These are phyloP conservation scores for Solanum appendiculatum DNA, from an alignment of 257 asterid genomes.

Conservation along the genomic window DNA sequence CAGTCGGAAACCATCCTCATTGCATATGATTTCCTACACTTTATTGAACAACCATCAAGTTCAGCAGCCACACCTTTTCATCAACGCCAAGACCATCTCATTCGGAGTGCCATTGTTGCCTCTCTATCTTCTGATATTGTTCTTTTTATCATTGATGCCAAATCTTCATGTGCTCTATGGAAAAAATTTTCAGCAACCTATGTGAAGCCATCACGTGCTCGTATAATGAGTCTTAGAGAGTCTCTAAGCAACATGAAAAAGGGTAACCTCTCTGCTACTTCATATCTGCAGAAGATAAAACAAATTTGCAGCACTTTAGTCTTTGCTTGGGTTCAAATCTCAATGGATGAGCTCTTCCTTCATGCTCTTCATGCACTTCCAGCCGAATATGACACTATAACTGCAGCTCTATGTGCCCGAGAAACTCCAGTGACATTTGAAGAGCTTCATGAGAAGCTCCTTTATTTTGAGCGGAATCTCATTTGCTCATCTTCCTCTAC, in stretches of 20 bases:
- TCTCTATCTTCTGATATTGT: background rate
- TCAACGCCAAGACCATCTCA: background rate
- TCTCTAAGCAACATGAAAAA: background rate
- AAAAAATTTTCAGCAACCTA: background rate
- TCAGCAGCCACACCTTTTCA: background rate
- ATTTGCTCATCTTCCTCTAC: no score
- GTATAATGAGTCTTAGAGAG: background rate
- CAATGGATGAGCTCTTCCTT: background rate
- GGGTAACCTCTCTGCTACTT: background rate
- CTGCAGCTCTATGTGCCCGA: background rate
- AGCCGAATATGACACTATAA: background rate
- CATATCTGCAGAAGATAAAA: background rate
- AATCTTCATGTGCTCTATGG: background rate
- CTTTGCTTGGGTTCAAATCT: background rate
- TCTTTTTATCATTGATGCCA: background rate
- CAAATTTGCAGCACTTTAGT: background rate
- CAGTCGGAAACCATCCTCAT: background rate
- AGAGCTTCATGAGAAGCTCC: background rate
- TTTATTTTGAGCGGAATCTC: no score
- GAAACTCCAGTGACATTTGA: background rate
- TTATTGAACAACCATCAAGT: background rate
- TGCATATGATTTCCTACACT: background rate
- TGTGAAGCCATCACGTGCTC: background rate
- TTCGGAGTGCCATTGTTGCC: background rate
- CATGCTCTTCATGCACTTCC: background rate